Conservation (phyloP, 192 early-diverging fungal species). For the Coemansia sp. region DNA sequence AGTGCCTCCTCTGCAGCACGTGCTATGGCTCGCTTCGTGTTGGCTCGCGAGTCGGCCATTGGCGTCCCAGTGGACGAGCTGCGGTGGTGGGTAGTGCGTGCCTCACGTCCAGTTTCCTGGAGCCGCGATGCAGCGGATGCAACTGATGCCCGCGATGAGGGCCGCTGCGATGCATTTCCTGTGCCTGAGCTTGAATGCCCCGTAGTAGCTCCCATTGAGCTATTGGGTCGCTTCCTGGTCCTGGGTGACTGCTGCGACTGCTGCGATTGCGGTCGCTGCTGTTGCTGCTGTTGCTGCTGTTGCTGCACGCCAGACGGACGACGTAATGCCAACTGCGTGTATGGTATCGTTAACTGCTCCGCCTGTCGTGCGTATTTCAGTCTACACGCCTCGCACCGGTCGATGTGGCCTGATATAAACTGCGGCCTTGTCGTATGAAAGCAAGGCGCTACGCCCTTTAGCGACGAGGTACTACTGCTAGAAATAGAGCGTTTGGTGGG, state of each 20-base stretch:
- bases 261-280: constrained; percentile 34
- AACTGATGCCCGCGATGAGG: constrained; percentile 42
- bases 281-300: constrained; percentile 10
- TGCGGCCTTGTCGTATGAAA: constrained; percentile 52
- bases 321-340: constrained; percentile 26
- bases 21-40: constrained; percentile 25
- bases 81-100: constrained; percentile 28
- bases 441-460: constrained; percentile 41
- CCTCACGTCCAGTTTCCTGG: constrained; percentile 12
- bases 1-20: constrained; percentile 22
- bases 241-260: constrained; percentile 41
- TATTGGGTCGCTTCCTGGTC: constrained; percentile 7
- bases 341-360: constrained; percentile 42
- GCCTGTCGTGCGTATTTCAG: constrained; percentile 55
- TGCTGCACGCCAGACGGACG: constrained; percentile 27
- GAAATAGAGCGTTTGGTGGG: constrained; percentile 39
- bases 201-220: constrained; percentile 16
- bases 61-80: constrained; percentile 49
- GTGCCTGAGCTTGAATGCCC: constrained; percentile 9
- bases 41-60: constrained; percentile 22
- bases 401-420: constrained; percentile 55
- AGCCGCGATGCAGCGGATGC: constrained; percentile 25
- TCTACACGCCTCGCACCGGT: constrained; percentile 51
- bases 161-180: constrained; percentile 21
- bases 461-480: constrained; percentile 38